A percentile compares a stretch with the other conserved stretches of the same genome.
Evolutionary conservation across 148 eudicot species (phyloP).

Genomic region (Nepenthes gracilis): DNA sequence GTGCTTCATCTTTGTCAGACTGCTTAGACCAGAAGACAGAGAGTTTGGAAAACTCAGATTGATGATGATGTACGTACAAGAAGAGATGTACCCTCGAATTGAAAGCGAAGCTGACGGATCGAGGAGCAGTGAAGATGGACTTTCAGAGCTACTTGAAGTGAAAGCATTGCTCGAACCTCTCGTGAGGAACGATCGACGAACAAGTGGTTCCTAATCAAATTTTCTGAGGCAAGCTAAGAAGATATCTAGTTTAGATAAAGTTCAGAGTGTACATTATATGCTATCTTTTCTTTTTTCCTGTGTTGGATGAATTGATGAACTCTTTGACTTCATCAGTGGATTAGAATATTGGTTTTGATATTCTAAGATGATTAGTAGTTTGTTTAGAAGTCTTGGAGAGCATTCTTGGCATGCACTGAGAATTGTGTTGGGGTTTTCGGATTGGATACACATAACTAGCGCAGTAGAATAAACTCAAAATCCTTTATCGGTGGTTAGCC

Average conservation of each 20-base stretch:
- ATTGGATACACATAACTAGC: too few species aligned
- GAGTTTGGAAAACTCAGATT: slow-evolving; percentile 35
- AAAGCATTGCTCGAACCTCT: slow-evolving; percentile 57
- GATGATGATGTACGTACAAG: slow-evolving; percentile 28
- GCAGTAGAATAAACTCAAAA: too few species aligned
- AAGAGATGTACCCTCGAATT: slow-evolving; percentile 38
- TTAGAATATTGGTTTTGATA: too few species aligned
- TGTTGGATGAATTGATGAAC: too few species aligned
- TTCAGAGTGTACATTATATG: too few species aligned
- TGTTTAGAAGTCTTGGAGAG: too few species aligned
- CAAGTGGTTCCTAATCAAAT: background rate
- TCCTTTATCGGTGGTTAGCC: too few species aligned
- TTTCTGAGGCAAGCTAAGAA: background rate
- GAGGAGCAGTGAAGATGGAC: slow-evolving; percentile 19
- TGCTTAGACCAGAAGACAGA: slow-evolving; percentile 21
- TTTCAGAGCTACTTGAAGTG: slow-evolving; percentile 28
- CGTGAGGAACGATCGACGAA: slow-evolving; percentile 11
- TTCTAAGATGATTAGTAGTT: too few species aligned
- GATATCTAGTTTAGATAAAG: background rate
- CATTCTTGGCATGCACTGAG: too few species aligned
- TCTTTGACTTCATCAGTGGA: too few species aligned
- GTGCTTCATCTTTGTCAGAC: slow-evolving; percentile 42
- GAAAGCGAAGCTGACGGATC: slow-evolving; percentile 33
- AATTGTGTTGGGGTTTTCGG: too few species aligned
- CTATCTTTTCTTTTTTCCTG: too few species aligned